A percentile compares a stretch with the other conserved stretches of the same genome.
Evolutionary conservation across 2,329 filamentous ascomycete genomes (phyloP).

Genomic region (Monilinia fructicola): DNA sequence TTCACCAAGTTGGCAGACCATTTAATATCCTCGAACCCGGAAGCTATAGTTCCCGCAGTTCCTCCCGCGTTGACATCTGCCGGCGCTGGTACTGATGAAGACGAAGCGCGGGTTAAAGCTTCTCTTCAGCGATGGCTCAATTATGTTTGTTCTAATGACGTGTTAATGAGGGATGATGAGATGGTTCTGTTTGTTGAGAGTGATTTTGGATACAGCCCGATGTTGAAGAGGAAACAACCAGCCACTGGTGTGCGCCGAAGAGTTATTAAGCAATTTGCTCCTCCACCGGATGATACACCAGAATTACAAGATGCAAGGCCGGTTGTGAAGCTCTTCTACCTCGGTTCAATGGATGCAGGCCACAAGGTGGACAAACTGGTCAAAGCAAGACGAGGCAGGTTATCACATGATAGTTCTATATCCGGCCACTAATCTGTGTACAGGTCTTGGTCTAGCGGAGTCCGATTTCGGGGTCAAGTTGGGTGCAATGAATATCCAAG

Average conservation of each 20-base stretch:
- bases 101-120: slow-evolving; percentile 84
- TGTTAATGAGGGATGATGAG: slow-evolving; percentile 92
- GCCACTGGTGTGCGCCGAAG: slow-evolving; percentile 93
- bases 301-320: slow-evolving; percentile 89
- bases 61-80: slow-evolving; percentile 93
- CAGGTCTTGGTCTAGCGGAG: slow-evolving; percentile 87
- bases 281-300: slow-evolving; percentile 93
- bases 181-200: slow-evolving; percentile 99
- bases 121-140: slow-evolving; percentile 94
- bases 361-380: slow-evolving; percentile 96
- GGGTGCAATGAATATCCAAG: slow-evolving; percentile 81
- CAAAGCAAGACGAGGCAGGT: slow-evolving; percentile 81
- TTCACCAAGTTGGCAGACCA: slow-evolving; percentile 96
- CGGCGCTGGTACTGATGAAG: slow-evolving; percentile 92
- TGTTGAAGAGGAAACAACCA: slow-evolving; percentile 93
- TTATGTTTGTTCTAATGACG: slow-evolving; percentile 85
- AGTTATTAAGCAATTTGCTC: slow-evolving; percentile 96
- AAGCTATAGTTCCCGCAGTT: slow-evolving; percentile 89
- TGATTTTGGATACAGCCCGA: slow-evolving; percentile 96
- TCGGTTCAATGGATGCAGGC: slow-evolving; percentile 93
- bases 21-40: slow-evolving; percentile 94
- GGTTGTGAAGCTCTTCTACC: slow-evolving; percentile 90
- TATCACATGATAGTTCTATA: slow-evolving; percentile 22
- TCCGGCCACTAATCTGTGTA: slow-evolving; percentile 38
- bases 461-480: slow-evolving; percentile 92